Percentiles rank a stretch among this genome's conserved stretches.
These are phyloP conservation scores for Pugionium cornutum DNA, from an alignment of 345 rosid genomes.

Conservation along the genomic window DNA sequence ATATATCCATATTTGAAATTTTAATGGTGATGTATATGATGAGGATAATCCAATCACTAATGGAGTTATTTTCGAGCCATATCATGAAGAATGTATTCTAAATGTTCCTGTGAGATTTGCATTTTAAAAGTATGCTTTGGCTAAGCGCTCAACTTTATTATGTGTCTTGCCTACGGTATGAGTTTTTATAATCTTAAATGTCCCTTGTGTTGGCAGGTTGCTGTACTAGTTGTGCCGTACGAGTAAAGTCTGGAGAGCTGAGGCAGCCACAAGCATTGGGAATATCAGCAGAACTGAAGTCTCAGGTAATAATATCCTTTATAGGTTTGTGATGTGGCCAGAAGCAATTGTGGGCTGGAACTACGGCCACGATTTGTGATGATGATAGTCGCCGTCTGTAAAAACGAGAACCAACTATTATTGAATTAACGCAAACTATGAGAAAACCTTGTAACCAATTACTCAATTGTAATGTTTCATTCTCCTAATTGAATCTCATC, in stretches of 20 bases:
- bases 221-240: conserved; percentile 97
- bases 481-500: background rate
- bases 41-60: conserved; percentile 1
- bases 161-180: background rate
- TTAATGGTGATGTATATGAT: conserved; percentile 6
- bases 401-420: conserved; percentile 3
- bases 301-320: conserved; percentile 53
- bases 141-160: background rate
- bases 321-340: background rate
- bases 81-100: background rate
- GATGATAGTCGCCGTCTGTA: background rate
- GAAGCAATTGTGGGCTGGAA: background rate
- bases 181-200: conserved; percentile 5
- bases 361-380: background rate
- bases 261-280: conserved; percentile 96
- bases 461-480: background rate
- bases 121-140: background rate
- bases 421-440: background rate
- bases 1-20: background rate
- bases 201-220: conserved; percentile 58
- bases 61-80: conserved; percentile 6
- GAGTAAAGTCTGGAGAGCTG: conserved; percentile 79
- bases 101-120: conserved; percentile 3
- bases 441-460: background rate
- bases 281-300: conserved; percentile 84